Percentiles rank a stretch among this genome's conserved stretches.
These are phyloP conservation scores for Elsinoe batatas DNA, from an alignment of 2,329 filamentous ascomycete species.

Conservation along the genomic window DNA sequence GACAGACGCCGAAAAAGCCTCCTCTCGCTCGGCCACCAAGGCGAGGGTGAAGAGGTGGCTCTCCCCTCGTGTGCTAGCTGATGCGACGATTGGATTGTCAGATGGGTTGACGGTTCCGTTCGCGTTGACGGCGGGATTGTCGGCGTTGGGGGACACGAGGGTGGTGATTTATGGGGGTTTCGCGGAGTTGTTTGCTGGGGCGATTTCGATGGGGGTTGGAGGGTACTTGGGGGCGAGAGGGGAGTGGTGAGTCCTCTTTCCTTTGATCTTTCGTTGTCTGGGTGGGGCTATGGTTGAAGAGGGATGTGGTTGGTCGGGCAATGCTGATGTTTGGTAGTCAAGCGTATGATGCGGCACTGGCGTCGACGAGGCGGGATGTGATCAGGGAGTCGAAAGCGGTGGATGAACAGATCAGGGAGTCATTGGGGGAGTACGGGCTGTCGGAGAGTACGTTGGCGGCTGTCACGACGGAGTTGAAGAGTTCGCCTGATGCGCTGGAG, in stretches of 20 bases:
- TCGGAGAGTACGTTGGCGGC: constrained; percentile 23
- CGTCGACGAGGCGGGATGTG: constrained; percentile 27
- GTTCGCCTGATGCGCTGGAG: constrained; percentile 27
- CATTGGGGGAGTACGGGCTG: constrained; percentile 34
- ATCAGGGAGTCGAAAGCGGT: constrained; percentile 22
- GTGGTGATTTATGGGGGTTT: constrained; percentile 34
- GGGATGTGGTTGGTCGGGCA: not conserved
- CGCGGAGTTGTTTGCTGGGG: constrained; percentile 33
- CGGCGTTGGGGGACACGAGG: constrained; percentile 30
- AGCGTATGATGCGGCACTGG: constrained; percentile 38
- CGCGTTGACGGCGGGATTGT: constrained; percentile 34
- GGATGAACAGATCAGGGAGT: constrained; percentile 30
- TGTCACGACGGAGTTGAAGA: constrained; percentile 17
- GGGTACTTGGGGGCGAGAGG: constrained; percentile 39
- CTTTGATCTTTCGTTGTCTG: not conserved
- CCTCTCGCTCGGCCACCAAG: not conserved
- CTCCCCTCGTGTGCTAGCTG: constrained; percentile 35
- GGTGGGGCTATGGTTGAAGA: not conserved
- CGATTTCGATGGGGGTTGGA: constrained; percentile 35
- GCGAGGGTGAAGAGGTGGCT: constrained; percentile 14
- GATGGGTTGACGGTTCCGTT: constrained; percentile 37
- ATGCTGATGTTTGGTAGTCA: constrained; percentile 15
- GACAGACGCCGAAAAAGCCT: not conserved
- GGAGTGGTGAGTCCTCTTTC: constrained; percentile 31
- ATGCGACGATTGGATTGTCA: constrained; percentile 34